Base-by-base conservation (phyloP, 768 basidiomycete species). In the Lentinula sp. region DNA sequence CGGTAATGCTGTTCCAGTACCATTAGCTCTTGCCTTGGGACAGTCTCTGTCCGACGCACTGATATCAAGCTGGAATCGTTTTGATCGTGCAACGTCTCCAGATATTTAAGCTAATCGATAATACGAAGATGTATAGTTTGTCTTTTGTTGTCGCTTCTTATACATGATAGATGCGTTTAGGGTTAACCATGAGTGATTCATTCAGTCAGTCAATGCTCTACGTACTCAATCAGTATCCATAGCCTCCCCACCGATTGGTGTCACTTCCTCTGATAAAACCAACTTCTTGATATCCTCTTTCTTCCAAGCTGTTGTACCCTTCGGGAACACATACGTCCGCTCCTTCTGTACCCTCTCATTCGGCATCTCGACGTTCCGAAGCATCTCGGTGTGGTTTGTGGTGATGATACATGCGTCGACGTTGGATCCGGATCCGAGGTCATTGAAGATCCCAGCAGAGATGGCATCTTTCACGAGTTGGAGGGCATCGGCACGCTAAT, bases 341-440 rank as follows among this genome's bases (percentile, higher is more conserved):
- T 93, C 91, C 71, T 94, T 92, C 72, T 84, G 75, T 23, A 85
- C 88, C 6, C 93, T 84, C 67, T 89, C 82, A 71, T 95, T 95
- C 1, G 97, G 97, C 79, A 83, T 95, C 74, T 91, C 88, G 70
- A 90, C 91, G 76, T 98, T 98, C 63, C 97, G 84, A 62, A 98
- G 77, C 91, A 91, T 95, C 73, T 97, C 94, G 0, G 95, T 95
- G 62, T 86, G 78, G 52, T 81, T 76, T 49, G 88, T 87, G 4
- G 93, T 95, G 75, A 99, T 95, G 66, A 98, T 84, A 72, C 95
- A 96, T 1, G 95, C 96, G 73, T 99, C 97, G 68, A 98, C 85
- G 71, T 99, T 98, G n/a, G 93, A 95, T 46, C 97, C 97, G 0
- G 96, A 98, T 3, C 97, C 97, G 37, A 98, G 85, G 78, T 99